These are phyloP conservation scores for Entomophthora muscae DNA, from an alignment of 371 early-diverging fungal genomes.

Conservation along the genomic window DNA sequence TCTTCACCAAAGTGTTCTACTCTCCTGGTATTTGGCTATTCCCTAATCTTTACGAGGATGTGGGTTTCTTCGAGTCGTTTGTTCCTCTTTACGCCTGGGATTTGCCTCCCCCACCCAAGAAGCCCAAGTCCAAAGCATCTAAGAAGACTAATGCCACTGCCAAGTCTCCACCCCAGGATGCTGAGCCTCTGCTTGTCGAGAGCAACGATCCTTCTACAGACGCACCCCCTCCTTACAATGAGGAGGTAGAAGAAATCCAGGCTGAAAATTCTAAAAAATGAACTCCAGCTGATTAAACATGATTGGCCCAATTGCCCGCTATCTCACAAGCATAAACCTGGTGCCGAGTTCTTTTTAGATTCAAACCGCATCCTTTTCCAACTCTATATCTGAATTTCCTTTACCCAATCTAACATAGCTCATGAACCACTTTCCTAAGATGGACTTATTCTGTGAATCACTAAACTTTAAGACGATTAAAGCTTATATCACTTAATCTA, in stretches of 20 bases:
- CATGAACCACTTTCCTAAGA: too few relatives aligned
- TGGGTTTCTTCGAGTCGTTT: constrained; percentile 94
- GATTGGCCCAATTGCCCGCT: too few relatives aligned
- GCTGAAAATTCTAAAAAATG: too few relatives aligned
- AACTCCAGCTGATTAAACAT: too few relatives aligned
- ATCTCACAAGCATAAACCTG: too few relatives aligned
- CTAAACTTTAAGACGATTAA: too few relatives aligned
- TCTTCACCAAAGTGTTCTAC: constrained; percentile 50
- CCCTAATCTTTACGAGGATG: constrained; percentile 98
- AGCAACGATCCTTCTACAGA: background rate
- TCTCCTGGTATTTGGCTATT: constrained; percentile 97
- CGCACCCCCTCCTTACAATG: background rate
- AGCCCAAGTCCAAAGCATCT: constrained; percentile 7
- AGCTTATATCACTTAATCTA: too few relatives aligned
- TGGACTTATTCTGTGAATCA: too few relatives aligned
- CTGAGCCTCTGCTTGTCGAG: background rate
- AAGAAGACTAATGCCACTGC: constrained; percentile 7
- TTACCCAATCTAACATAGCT: too few relatives aligned
- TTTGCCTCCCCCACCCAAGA: constrained; percentile 22
- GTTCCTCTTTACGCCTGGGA: constrained; percentile 92
- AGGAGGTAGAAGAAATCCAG: background rate
- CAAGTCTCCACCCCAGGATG: background rate
- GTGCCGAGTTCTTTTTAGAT: too few relatives aligned
- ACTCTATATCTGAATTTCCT: too few relatives aligned
- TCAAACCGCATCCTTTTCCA: too few relatives aligned